phyloP scores from a whole-genome alignment of 2,329 filamentous ascomycete species.

The Penicillium sp. region DNA sequence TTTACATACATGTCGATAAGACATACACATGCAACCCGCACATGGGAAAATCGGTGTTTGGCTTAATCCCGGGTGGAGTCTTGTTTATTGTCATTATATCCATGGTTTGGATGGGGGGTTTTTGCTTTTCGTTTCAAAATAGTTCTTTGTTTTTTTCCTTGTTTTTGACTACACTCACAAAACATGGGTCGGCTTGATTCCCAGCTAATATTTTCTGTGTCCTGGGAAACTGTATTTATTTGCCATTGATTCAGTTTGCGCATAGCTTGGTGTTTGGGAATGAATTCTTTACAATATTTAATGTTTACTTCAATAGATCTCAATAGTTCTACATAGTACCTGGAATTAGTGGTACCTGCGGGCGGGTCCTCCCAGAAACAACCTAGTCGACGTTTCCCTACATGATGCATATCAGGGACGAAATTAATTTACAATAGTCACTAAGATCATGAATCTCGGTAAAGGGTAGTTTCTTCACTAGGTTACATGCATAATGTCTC shows the following conservation, averaged over 20 bases:
- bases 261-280: slow-evolving; percentile 23
- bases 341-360: no score
- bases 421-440: no score
- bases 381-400: neutral
- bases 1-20: neutral
- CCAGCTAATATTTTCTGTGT: neutral
- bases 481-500: neutral
- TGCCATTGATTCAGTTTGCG: slow-evolving; percentile 6
- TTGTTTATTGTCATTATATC: slow-evolving; percentile 8
- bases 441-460: no score
- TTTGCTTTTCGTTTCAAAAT: neutral
- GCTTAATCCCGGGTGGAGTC: neutral
- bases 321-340: neutral
- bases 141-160: neutral
- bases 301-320: neutral
- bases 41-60: slow-evolving; percentile 4
- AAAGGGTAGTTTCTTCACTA: no score
- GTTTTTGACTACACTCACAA: neutral
- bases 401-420: neutral
- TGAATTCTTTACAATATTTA: neutral
- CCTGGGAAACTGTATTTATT: neutral
- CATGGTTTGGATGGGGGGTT: slow-evolving; percentile 1
- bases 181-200: neutral
- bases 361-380: no score
- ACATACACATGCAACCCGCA: neutral